Evolutionary conservation across 2,329 filamentous ascomycete genomes (phyloP).

Genomic region (Immersiporthe knoxdaviesiana): DNA sequence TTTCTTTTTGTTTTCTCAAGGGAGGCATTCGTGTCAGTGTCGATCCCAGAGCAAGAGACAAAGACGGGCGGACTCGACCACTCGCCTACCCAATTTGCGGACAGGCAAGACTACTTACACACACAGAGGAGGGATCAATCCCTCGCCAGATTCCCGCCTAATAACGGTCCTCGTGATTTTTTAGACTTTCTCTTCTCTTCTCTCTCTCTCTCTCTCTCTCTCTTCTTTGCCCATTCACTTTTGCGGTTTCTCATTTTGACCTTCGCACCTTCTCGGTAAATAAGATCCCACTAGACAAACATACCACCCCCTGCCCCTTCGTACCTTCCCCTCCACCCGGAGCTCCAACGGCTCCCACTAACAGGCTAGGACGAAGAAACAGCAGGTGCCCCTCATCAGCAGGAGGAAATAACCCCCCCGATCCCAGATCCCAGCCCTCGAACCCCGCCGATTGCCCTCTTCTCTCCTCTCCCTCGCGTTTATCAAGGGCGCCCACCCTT

Average conservation of each 20-base stretch:
- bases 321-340: background rate
- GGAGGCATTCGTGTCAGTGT: background rate
- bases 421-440: constrained; percentile 1
- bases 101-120: background rate
- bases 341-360: background rate
- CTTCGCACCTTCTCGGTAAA: background rate
- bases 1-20: too few relatives aligned
- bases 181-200: background rate
- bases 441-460: too few relatives aligned
- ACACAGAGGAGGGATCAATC: background rate
- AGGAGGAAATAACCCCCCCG: background rate
- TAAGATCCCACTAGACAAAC: background rate
- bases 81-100: background rate
- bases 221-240: too few relatives aligned
- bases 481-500: background rate
- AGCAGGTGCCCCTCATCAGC: background rate
- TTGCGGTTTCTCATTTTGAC: background rate
- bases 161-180: background rate
- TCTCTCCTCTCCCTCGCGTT: background rate
- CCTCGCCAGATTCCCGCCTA: background rate
- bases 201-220: too few relatives aligned
- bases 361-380: background rate
- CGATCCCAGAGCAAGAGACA: background rate
- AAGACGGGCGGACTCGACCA: background rate
- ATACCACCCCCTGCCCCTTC: too few relatives aligned